Evolutionary conservation across 2,329 filamentous ascomycete species (phyloP).

Genomic region (Dactylellina leptospora): DNA sequence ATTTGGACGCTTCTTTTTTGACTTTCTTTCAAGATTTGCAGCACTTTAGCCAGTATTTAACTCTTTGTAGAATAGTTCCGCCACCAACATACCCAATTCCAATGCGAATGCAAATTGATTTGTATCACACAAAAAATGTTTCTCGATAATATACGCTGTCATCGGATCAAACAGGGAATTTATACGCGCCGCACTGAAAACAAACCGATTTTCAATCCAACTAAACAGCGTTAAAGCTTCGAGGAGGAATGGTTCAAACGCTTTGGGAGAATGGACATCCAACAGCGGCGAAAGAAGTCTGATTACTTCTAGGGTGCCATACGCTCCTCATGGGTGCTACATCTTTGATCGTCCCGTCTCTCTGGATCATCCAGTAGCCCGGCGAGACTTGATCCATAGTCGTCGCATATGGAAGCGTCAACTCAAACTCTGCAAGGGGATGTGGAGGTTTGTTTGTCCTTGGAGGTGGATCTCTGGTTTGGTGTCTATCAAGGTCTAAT

Average conservation of each 20-base stretch:
- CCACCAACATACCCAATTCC: no score
- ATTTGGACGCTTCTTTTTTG: slow-evolving; percentile 15
- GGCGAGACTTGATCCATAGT: not conserved
- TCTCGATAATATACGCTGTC: no score
- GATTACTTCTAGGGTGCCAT: not conserved
- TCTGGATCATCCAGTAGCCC: not conserved
- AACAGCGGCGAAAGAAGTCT: slow-evolving; percentile 1
- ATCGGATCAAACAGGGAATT: no score
- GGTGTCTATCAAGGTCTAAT: no score
- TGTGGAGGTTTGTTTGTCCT: not conserved
- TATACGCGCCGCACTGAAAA: no score
- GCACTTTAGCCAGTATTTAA: not conserved
- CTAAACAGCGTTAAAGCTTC: no score
- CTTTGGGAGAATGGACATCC: not conserved
- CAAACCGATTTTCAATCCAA: no score
- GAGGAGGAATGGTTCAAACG: no score
- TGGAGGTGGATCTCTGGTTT: no score
- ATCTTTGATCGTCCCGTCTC: not conserved
- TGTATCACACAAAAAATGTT: no score
- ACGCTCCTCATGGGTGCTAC: not conserved
- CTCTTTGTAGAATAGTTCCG: slow-evolving; percentile 1
- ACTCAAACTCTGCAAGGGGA: not conserved
- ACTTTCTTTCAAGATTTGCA: slow-evolving; percentile 13
- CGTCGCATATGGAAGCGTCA: not conserved
- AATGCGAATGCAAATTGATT: no score